Evolutionary conservation across 805 yeast genomes (phyloP).

Genomic region (Candida quercuum): DNA sequence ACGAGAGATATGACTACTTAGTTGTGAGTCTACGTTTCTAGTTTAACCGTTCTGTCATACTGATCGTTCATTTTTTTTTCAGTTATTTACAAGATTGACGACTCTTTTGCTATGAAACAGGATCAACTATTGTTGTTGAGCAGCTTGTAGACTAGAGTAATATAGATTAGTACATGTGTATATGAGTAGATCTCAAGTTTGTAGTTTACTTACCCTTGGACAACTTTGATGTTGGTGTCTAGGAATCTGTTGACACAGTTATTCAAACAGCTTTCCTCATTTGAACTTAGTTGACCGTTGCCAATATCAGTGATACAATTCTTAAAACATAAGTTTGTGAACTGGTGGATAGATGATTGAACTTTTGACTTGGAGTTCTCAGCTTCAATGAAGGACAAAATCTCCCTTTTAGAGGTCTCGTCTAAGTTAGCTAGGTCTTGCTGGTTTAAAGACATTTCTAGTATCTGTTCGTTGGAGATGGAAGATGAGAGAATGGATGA

Average conservation of each 20-base stretch:
- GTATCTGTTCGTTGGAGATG: too few relatives aligned
- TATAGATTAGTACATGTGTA: conserved; percentile 3
- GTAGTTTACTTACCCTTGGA: conserved; percentile 39
- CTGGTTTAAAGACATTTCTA: conserved; percentile 31
- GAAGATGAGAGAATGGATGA: too few relatives aligned
- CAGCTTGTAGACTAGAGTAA: conserved; percentile 4
- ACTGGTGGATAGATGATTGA: conserved; percentile 78
- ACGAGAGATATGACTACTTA: too few relatives aligned
- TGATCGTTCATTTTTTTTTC: too few relatives aligned
- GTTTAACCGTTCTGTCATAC: too few relatives aligned
- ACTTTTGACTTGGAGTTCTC: conserved; percentile 86
- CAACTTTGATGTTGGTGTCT: conserved; percentile 83
- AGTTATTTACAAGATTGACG: neutral
- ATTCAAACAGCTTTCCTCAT: conserved; percentile 68
- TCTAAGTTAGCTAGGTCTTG: conserved; percentile 45
- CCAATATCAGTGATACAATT: conserved; percentile 59
- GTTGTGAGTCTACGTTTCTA: too few relatives aligned
- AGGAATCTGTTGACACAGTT: conserved; percentile 83
- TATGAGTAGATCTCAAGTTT: neutral
- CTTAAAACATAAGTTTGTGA: conserved; percentile 88
- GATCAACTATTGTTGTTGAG: conserved; percentile 5
- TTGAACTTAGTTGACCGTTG: conserved; percentile 41
- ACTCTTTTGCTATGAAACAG: too few relatives aligned
- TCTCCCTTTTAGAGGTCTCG: conserved; percentile 67
- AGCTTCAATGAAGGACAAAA: conserved; percentile 67